These are phyloP conservation scores for Fusarium sp. DNA, from an alignment of 2,329 filamentous ascomycete species.

Conservation along the genomic window DNA sequence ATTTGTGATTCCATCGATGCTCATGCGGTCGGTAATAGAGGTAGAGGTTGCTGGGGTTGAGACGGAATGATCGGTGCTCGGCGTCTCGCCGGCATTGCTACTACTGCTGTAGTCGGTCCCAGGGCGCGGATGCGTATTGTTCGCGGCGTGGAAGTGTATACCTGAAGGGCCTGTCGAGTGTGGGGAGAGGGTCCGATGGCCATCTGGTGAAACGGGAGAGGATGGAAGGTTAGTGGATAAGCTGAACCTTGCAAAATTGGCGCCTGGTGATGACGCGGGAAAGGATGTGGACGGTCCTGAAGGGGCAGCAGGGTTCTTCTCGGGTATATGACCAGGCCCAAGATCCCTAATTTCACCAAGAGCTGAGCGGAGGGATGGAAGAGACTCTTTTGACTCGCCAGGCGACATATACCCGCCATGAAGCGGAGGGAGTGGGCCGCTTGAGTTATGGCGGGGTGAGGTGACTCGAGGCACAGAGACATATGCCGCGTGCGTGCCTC, in stretches of 20 bases:
- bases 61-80: conserved; percentile 56
- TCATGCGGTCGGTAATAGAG: conserved; percentile 64
- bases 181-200: conserved; percentile 60
- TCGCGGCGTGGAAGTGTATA: conserved; percentile 50
- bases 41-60: conserved; percentile 54
- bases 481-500: conserved; percentile 15
- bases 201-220: conserved; percentile 62
- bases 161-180: conserved; percentile 53
- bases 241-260: conserved; percentile 44
- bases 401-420: conserved; percentile 50
- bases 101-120: conserved; percentile 55
- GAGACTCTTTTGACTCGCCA: conserved; percentile 48
- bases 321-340: conserved; percentile 44
- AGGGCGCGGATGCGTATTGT: conserved; percentile 48
- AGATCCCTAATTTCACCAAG: conserved; percentile 50
- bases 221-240: conserved; percentile 48
- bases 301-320: conserved; percentile 45
- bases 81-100: conserved; percentile 58
- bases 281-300: conserved; percentile 41
- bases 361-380: conserved; percentile 54
- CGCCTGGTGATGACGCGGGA: conserved; percentile 49
- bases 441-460: conserved; percentile 36
- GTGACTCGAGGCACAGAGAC: conserved; percentile 20
- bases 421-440: conserved; percentile 50
- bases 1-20: conserved; percentile 67